These are phyloP conservation scores for Lobosporangium transversale DNA, from an alignment of 192 early-diverging fungal species.

Conservation along the genomic window DNA sequence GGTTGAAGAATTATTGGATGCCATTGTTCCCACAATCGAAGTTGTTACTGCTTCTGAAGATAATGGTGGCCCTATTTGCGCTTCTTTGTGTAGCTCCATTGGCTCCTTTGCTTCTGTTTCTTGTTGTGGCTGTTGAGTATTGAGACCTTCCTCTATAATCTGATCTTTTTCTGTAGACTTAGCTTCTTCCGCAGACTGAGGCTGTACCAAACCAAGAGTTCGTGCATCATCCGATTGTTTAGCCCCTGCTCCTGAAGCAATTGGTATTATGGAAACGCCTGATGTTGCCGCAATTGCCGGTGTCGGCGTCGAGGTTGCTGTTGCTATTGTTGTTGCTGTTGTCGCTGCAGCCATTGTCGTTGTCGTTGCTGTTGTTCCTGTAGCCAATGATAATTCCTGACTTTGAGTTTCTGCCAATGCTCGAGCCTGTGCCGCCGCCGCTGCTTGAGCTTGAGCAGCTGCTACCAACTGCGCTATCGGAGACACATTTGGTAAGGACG, in stretches of 20 bases:
- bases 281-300: too few species aligned
- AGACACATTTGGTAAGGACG: too few species aligned
- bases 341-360: slow-evolving; percentile 1
- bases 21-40: too few species aligned
- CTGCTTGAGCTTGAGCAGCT: slow-evolving; percentile 43
- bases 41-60: too few species aligned
- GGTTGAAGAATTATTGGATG: not conserved
- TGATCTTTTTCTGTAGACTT: too few species aligned
- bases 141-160: too few species aligned
- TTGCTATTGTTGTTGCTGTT: not conserved
- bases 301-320: not conserved
- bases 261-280: too few species aligned
- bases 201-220: too few species aligned
- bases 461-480: slow-evolving; percentile 44
- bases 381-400: not conserved
- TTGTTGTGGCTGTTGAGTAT: slow-evolving; percentile 9
- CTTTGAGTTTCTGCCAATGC: slow-evolving; percentile 18
- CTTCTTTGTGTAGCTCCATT: not conserved
- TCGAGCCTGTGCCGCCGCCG: slow-evolving; percentile 21
- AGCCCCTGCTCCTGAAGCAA: slow-evolving; percentile 16
- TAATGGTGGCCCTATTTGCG: not conserved
- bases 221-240: too few species aligned
- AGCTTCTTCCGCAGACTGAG: too few species aligned
- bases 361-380: not conserved
- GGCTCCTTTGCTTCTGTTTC: slow-evolving; percentile 5